A percentile compares a stretch with the other conserved stretches of the same genome.
Evolutionary conservation across 2,329 filamentous ascomycete genomes (phyloP).

Genomic region (Trichoderma sp.): DNA sequence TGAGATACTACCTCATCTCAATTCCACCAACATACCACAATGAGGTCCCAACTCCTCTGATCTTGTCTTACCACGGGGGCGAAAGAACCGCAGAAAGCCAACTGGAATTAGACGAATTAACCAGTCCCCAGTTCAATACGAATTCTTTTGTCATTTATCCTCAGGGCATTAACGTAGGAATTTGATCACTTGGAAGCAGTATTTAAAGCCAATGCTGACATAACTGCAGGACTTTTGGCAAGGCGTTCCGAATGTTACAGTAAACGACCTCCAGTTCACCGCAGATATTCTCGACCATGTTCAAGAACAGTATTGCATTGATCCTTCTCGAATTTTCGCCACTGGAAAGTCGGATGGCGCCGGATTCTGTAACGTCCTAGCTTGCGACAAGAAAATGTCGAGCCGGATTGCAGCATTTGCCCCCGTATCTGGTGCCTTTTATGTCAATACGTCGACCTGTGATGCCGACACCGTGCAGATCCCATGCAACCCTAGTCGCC

Average conservation of each 20-base stretch:
- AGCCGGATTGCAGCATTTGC: background rate
- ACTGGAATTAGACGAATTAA: background rate
- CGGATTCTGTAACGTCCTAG: background rate
- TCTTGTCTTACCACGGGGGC: background rate
- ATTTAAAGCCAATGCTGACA: background rate
- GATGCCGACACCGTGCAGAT: background rate
- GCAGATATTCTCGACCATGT: background rate
- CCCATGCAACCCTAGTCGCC: background rate
- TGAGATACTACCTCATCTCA: background rate
- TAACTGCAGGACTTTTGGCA: background rate
- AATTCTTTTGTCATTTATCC: background rate
- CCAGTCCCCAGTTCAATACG: background rate
- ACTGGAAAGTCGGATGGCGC: slow-evolving; percentile 1
- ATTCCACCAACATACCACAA: background rate
- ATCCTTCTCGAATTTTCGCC: background rate
- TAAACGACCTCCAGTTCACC: background rate
- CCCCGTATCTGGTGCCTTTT: background rate
- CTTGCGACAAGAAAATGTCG: background rate
- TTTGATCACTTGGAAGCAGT: background rate
- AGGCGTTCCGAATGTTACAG: background rate
- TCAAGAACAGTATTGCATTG: background rate
- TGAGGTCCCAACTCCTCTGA: background rate
- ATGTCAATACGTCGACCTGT: background rate
- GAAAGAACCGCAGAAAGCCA: background rate
- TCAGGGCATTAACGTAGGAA: background rate